Conservation (phyloP, 1,139 yeast genomes). For the Protomyces inundatus region DNA sequence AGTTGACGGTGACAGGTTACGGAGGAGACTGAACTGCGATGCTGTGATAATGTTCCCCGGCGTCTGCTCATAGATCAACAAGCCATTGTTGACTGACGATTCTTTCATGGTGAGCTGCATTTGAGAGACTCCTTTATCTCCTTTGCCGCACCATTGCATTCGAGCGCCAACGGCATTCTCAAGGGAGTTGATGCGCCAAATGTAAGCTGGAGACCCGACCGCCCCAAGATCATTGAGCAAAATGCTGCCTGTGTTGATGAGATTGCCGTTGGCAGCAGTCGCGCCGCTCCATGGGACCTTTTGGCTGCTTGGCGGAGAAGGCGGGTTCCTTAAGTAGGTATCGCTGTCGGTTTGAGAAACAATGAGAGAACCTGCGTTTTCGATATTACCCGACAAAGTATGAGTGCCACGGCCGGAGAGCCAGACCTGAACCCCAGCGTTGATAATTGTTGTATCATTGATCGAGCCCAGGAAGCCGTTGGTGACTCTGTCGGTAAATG, state of each 20-base stretch:
- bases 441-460: not conserved
- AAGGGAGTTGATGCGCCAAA: constrained; percentile 1
- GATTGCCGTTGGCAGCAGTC: not conserved
- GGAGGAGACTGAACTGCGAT: not conserved
- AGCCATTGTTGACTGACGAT: constrained; percentile 6
- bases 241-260: constrained; percentile 2
- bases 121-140: not conserved
- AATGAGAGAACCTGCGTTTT: constrained; percentile 2
- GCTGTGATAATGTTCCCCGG: not conserved
- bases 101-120: not conserved
- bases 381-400: constrained; percentile 1
- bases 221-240: not conserved
- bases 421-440: not conserved
- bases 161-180: not conserved
- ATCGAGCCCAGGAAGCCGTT: not conserved
- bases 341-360: not conserved
- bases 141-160: constrained; percentile 8
- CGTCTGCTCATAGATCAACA: not conserved
- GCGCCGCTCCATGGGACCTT: not conserved
- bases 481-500: no score
- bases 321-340: not conserved
- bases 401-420: constrained; percentile 1
- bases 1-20: not conserved
- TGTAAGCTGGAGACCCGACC: not conserved
- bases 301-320: not conserved